These are phyloP conservation scores for Ogataea zsoltii DNA, from an alignment of 805 yeast genomes.

Conservation along the genomic window DNA sequence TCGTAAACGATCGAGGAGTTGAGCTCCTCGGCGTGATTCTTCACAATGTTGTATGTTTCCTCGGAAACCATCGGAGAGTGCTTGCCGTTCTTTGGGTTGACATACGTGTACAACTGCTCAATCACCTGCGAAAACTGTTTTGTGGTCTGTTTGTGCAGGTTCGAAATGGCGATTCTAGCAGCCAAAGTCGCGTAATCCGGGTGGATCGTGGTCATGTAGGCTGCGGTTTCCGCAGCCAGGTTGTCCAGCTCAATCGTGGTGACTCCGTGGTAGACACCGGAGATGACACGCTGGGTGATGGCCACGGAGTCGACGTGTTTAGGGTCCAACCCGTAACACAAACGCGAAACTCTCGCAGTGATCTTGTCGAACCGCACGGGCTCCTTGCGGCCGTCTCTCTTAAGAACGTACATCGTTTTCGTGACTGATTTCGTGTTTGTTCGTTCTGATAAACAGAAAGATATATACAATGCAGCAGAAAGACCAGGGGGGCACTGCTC, in stretches of 20 bases:
- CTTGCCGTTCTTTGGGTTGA: conserved; percentile 75
- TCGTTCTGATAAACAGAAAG: neutral
- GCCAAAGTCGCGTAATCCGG: conserved; percentile 97
- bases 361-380: conserved; percentile 95
- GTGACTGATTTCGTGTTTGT: neutral
- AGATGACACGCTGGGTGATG: conserved; percentile 91
- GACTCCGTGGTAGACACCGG: conserved; percentile 97
- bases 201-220: conserved; percentile 94
- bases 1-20: conserved; percentile 73
- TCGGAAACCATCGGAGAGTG: conserved; percentile 72
- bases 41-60: conserved; percentile 62
- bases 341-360: conserved; percentile 90
- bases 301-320: conserved; percentile 92
- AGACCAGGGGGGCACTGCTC: neutral
- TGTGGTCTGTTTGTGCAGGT: conserved; percentile 91
- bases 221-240: conserved; percentile 92
- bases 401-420: conserved; percentile 69
- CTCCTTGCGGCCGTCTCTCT: conserved; percentile 93
- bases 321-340: conserved; percentile 92
- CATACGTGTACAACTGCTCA: conserved; percentile 68
- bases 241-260: conserved; percentile 85
- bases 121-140: conserved; percentile 80
- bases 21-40: conserved; percentile 61
- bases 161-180: conserved; percentile 93
- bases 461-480: neutral